Conservation (phyloP, 2,329 filamentous ascomycete genomes). For the Endothia cerciana region DNA sequence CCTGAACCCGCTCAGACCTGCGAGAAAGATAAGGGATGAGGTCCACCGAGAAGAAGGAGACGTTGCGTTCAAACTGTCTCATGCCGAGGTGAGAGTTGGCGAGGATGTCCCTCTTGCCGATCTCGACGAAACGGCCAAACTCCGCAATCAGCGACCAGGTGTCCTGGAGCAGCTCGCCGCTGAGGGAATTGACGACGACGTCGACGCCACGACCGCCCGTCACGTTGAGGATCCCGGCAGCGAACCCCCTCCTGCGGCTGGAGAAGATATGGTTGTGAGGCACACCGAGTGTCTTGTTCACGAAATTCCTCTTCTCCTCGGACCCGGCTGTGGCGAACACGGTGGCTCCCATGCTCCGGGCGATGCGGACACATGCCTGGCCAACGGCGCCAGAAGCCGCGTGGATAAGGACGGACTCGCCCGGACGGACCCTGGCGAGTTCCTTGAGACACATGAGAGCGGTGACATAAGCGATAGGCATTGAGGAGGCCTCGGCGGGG, state of each 20-base stretch:
- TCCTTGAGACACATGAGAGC: too few species aligned
- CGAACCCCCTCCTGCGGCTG: conserved; percentile 34
- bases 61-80: conserved; percentile 31
- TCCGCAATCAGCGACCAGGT: conserved; percentile 28
- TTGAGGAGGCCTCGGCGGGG: too few species aligned
- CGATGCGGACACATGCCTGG: too few species aligned
- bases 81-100: conserved; percentile 31
- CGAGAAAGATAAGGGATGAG: too few species aligned
- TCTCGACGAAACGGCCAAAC: conserved; percentile 21
- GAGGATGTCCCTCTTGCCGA: conserved; percentile 24
- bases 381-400: too few species aligned
- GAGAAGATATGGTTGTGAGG: conserved; percentile 36
- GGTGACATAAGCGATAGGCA: too few species aligned
- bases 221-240: conserved; percentile 30
- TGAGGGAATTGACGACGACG: conserved; percentile 32
- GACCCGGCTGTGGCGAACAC: conserved; percentile 39
- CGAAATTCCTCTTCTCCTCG: conserved; percentile 37
- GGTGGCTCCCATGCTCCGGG: too few species aligned
- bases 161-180: conserved; percentile 32
- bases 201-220: conserved; percentile 34
- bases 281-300: conserved; percentile 37
- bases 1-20: too few species aligned
- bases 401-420: too few species aligned
- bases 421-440: too few species aligned
- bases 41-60: conserved; percentile 30